Percentiles rank a stretch among this genome's conserved stretches.
phyloP scores from a whole-genome alignment of 139 green algal species.

The Dunaliella sp. region DNA sequence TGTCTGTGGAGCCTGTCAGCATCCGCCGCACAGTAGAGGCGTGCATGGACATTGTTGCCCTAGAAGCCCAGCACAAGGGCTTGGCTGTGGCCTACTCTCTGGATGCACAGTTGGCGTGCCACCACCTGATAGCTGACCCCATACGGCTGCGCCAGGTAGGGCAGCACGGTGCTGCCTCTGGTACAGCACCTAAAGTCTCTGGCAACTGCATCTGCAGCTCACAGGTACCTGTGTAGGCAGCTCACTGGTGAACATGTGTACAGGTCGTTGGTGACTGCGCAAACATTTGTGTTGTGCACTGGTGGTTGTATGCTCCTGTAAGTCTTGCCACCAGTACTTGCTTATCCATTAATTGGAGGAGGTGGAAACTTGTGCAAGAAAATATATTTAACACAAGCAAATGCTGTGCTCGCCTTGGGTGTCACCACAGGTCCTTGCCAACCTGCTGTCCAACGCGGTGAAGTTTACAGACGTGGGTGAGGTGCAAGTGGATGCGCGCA shows the following conservation, averaged over 20 bases:
- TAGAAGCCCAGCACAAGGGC: constrained; percentile 38
- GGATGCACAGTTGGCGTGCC: constrained; percentile 5
- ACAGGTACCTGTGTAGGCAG: too few species aligned
- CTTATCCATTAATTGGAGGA: too few species aligned
- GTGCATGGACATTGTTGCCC: constrained; percentile 33
- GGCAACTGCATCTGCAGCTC: too few species aligned
- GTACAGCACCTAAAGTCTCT: too few species aligned
- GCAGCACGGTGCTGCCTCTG: neutral
- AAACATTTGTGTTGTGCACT: too few species aligned
- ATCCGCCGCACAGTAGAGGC: constrained; percentile 8
- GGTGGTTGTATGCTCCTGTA: too few species aligned
- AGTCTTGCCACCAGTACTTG: too few species aligned
- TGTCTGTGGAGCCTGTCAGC: constrained; percentile 29
- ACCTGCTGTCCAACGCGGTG: constrained; percentile 75
- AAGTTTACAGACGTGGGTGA: constrained; percentile 85
- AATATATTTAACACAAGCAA: too few species aligned
- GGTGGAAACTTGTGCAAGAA: too few species aligned
- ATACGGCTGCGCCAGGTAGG: constrained; percentile 30
- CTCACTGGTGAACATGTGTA: too few species aligned
- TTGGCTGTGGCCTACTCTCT: constrained; percentile 28
- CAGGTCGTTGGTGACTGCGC: too few species aligned
- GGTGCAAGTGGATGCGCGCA: constrained; percentile 71
- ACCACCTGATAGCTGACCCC: constrained; percentile 29
- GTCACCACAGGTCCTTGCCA: constrained; percentile 66
- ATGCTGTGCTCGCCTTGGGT: too few species aligned